Percentiles rank a stretch among this genome's conserved stretches.
These are phyloP conservation scores for Triticum turgidum DNA, from an alignment of 176 grass and related monocot species.

Conservation along the genomic window DNA sequence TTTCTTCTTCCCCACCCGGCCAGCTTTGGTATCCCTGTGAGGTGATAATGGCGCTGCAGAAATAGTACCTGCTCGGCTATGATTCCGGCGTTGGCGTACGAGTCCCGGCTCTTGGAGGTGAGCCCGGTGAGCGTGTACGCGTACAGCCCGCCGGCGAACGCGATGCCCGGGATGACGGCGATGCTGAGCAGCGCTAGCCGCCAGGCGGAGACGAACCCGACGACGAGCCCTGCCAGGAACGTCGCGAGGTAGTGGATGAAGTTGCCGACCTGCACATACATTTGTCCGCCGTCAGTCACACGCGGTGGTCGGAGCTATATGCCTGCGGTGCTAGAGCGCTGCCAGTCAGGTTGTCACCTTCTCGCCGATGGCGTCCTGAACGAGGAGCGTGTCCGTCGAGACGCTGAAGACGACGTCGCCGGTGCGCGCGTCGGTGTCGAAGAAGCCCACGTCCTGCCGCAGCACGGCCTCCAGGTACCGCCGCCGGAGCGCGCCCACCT, in stretches of 20 bases:
- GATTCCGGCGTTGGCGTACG: conserved; percentile 83
- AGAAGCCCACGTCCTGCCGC: conserved; percentile 90
- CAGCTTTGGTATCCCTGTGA: conserved; percentile 30
- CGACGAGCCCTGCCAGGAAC: conserved; percentile 79
- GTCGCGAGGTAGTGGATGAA: conserved; percentile 97
- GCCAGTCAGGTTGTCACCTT: conserved; percentile 43
- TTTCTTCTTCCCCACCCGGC: neutral
- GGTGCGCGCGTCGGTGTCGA: conserved; percentile 90
- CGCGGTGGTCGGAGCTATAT: no score
- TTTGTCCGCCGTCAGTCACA: neutral
- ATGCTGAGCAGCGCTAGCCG: conserved; percentile 82
- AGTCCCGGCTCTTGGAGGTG: conserved; percentile 85
- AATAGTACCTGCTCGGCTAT: conserved; percentile 77
- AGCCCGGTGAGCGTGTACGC: conserved; percentile 75
- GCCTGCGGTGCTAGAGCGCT: neutral
- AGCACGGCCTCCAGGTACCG: conserved; percentile 85
- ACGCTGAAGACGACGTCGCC: conserved; percentile 90
- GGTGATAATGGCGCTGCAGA: conserved; percentile 11
- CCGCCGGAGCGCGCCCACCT: conserved; percentile 73
- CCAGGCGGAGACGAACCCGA: conserved; percentile 89
- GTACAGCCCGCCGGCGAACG: conserved; percentile 83
- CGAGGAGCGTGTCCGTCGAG: conserved; percentile 84
- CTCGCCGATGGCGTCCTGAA: conserved; percentile 98
- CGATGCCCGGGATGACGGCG: conserved; percentile 84
- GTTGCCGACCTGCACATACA: conserved; percentile 65